Conservation (phyloP, 306 rosid genomes). For the Pachyrhizus erosus region DNA sequence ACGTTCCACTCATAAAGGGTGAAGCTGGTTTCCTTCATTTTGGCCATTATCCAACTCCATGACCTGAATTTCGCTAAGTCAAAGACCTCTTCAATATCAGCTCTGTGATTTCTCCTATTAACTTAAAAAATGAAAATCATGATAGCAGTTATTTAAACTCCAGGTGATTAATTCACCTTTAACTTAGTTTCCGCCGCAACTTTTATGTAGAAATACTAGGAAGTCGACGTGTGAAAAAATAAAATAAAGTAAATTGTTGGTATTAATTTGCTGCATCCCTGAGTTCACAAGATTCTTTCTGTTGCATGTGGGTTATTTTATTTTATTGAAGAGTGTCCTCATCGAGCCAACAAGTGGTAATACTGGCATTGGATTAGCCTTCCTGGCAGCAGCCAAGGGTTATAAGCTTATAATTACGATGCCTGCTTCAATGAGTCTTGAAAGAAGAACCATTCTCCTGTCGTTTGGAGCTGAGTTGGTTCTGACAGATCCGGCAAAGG, state of each 20-base stretch:
- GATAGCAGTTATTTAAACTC: background rate
- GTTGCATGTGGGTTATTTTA: constrained; percentile 5
- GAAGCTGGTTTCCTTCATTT: no score
- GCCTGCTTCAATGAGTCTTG: constrained; percentile 80
- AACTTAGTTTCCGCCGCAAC: background rate
- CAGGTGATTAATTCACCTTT: background rate
- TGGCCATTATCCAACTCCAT: no score
- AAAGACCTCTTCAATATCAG: no score
- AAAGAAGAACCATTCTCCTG: constrained; percentile 65
- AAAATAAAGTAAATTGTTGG: background rate
- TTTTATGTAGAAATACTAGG: constrained; percentile 11
- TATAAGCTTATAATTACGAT: constrained; percentile 67
- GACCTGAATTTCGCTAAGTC: no score
- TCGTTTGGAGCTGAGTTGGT: constrained; percentile 72
- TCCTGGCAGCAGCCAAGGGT: constrained; percentile 69
- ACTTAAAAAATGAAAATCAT: background rate
- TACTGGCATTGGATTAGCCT: constrained; percentile 71
- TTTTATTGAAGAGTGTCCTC: constrained; percentile 58
- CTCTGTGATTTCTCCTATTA: no score
- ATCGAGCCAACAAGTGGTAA: constrained; percentile 74
- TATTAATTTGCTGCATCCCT: constrained; percentile 23
- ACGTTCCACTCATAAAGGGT: no score
- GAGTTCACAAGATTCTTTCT: constrained; percentile 34
- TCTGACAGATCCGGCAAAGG: constrained; percentile 66
- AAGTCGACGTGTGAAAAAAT: background rate